Conservation (phyloP, 768 basidiomycete genomes). For the Crepidotus variabilis region DNA sequence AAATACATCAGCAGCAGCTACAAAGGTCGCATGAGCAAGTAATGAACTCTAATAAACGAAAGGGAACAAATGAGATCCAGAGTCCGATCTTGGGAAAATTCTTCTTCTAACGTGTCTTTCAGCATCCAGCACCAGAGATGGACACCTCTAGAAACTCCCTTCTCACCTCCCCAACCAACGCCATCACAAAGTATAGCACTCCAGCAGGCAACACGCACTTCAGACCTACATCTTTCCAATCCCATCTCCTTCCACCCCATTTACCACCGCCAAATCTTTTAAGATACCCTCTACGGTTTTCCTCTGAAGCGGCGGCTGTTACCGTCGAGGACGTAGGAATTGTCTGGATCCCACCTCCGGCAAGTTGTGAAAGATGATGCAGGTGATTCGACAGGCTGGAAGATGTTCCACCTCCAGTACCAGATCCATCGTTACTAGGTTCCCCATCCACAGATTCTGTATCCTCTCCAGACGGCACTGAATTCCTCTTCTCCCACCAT, state of each 20-base stretch:
- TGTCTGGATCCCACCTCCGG: not conserved
- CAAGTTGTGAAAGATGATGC: not conserved
- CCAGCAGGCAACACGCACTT: constrained; percentile 75
- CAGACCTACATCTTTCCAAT: constrained; percentile 70
- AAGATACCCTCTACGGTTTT: constrained; percentile 4
- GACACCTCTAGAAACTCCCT: constrained; percentile 31
- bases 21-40: not conserved
- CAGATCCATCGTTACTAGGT: not conserved
- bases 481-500: constrained; percentile 39
- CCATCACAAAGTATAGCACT: constrained; percentile 74
- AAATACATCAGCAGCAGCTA: not conserved
- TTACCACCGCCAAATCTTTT: constrained; percentile 7
- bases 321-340: not conserved
- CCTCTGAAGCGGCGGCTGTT: not conserved
- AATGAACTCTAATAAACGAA: not conserved
- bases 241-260: constrained; percentile 69
- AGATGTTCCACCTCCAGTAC: not conserved
- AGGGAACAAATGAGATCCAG: not conserved
- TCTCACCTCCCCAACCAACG: constrained; percentile 60
- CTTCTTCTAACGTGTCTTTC: not conserved
- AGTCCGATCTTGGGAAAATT: not conserved
- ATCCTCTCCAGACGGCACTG: constrained; percentile 16
- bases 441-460: constrained; percentile 7
- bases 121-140: constrained; percentile 11
- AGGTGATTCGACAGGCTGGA: not conserved